Base-by-base conservation (phyloP, 1,284 basidiomycete genomes). In the Tylopilus sp. region DNA sequence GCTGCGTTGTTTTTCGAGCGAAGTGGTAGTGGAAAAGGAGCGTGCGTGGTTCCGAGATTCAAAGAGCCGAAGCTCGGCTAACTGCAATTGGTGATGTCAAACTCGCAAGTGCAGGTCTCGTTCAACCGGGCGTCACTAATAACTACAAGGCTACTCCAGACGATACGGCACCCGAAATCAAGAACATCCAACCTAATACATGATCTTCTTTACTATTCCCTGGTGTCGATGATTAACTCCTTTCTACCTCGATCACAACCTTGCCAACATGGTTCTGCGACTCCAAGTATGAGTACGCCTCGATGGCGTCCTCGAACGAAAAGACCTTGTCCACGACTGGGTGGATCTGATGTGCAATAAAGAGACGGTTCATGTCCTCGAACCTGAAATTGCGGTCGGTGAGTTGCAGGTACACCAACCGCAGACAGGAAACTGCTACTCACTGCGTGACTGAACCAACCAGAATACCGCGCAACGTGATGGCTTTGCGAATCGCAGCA, bases 291-390 rank as follows among this genome's bases (percentile, higher is more conserved):
- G 63, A 66, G 53, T 73, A 80, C 0, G 81, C 80, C 44, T 76
- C 61, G 35, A 70, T 61, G 2, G 71, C 73, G 15, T 83, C 61
- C 25, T 79, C 73, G 52, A 81, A 83, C 10, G 67, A 41, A 64
- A 83, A 82, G 0, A 81, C 74, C 60, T 74, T 78, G 67, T 83
- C 78, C 22, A 83, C 62, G 25, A 78, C 67, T 2, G 79, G 80
- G 29, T 65, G 68, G 11, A 81, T 77, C 31, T 64, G 69, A 37
- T 71, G 63, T 7, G 74, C 74, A 19, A 61, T 59, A 31, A 84
- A 64, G 24, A 80, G 65, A 41, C 69, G 69, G 60, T 75, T 77
- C 76, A 81, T 76, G 48, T 76, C 71, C 45, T 73, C 69, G 48
- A 81, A 80, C 46, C 13, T 17, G 24, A 22, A n/a, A n/a, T n/a